Conservation (phyloP, 495 filamentous ascomycete species). For the Aspergillus panamensis region DNA sequence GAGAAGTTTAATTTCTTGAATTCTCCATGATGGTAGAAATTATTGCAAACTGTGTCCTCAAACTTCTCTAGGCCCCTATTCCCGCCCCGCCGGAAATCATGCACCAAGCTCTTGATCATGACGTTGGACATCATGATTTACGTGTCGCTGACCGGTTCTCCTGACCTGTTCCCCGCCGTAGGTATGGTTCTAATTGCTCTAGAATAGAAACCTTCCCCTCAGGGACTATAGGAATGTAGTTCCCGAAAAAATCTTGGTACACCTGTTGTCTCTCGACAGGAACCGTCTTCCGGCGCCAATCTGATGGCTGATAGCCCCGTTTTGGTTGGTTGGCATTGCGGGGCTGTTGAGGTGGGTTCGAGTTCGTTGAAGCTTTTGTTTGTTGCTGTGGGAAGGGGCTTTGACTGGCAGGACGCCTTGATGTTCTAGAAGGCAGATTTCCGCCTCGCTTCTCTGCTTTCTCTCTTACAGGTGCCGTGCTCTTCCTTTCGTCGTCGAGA, state of each 20-base stretch:
- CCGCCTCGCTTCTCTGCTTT: too few relatives aligned
- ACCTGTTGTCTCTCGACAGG: not conserved
- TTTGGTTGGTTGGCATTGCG: not conserved
- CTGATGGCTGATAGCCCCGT: not conserved
- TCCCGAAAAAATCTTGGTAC: conserved; percentile 2
- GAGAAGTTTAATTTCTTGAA: not conserved
- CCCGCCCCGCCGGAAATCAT: too few relatives aligned
- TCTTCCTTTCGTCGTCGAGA: too few relatives aligned
- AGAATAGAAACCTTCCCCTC: not conserved
- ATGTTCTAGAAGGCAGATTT: too few relatives aligned
- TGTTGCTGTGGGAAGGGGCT: too few relatives aligned
- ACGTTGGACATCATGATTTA: too few relatives aligned
- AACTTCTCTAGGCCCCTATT: not conserved
- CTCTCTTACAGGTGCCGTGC: too few relatives aligned
- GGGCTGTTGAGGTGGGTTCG: too few relatives aligned
- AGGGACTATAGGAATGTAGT: conserved; percentile 2
- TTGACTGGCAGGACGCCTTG: too few relatives aligned
- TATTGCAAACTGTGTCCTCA: not conserved
- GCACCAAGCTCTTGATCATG: too few relatives aligned
- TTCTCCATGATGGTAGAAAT: not conserved
- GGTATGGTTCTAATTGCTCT: not conserved
- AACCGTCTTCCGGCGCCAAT: conserved; percentile 1
- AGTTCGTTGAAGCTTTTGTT: too few relatives aligned
- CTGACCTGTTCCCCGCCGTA: not conserved
- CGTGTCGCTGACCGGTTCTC: not conserved